Evolutionary conservation across 2,329 filamentous ascomycete species (phyloP).

Genomic region (Aureobasidium sp.): DNA sequence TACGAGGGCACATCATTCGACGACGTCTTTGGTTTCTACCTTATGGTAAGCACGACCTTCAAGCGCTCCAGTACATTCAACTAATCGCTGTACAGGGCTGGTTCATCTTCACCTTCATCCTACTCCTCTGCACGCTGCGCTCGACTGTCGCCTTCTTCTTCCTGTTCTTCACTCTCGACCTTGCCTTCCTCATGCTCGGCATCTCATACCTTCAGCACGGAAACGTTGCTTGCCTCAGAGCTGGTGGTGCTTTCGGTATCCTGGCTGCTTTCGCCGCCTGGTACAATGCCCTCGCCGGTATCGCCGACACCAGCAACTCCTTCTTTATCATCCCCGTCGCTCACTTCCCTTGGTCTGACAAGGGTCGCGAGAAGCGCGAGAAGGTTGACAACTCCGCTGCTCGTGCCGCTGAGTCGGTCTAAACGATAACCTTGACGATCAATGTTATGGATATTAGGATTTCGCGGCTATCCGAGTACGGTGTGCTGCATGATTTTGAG

Average conservation of each 20-base stretch:
- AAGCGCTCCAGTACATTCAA: background rate
- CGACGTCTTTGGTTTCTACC: conserved; percentile 50
- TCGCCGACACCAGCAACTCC: conserved; percentile 52
- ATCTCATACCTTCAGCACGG: conserved; percentile 45
- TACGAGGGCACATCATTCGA: conserved; percentile 40
- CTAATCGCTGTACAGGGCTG: conserved; percentile 33
- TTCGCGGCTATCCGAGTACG: background rate
- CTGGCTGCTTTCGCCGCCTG: conserved; percentile 48
- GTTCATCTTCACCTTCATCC: conserved; percentile 53
- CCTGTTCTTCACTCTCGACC: conserved; percentile 52
- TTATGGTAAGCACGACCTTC: conserved; percentile 38
- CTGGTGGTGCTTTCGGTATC: conserved; percentile 47
- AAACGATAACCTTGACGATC: background rate
- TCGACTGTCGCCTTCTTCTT: conserved; percentile 53
- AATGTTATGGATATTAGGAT: background rate
- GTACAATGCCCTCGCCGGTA: conserved; percentile 50
- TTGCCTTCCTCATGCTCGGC: conserved; percentile 53
- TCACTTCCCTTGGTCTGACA: conserved; percentile 91
- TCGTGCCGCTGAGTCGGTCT: conserved; percentile 25
- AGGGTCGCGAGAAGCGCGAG: conserved; percentile 54
- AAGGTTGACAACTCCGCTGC: conserved; percentile 38
- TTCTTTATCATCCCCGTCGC: conserved; percentile 91
- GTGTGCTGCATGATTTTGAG: background rate
- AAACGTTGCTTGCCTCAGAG: conserved; percentile 40
- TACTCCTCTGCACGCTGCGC: conserved; percentile 47